Conservation (phyloP, 257 asterid genomes). For the Sherardia arvensis region DNA sequence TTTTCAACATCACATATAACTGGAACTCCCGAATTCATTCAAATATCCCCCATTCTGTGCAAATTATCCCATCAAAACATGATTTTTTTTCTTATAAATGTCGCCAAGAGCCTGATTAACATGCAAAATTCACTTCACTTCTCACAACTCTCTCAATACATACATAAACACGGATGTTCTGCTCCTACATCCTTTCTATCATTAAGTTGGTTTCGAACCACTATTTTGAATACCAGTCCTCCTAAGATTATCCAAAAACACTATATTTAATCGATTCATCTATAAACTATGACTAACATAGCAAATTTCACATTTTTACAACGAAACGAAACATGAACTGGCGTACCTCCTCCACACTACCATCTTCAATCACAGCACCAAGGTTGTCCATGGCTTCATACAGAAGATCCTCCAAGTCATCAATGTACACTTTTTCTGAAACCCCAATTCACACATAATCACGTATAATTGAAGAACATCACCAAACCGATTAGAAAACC, state of each 20-base stretch:
- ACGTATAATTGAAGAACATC: not conserved
- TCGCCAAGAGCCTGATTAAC: not conserved
- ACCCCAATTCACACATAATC: not conserved
- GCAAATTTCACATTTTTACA: too few relatives aligned
- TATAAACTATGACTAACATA: too few relatives aligned
- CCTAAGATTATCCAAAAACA: not conserved
- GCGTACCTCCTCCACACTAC: constrained; percentile 67
- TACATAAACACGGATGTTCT: not conserved
- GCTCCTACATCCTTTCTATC: not conserved
- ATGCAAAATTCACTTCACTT: not conserved
- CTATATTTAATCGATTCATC: not conserved
- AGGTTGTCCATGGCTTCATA: constrained; percentile 57
- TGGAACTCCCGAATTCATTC: not conserved
- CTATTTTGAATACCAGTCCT: not conserved
- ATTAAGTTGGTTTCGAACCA: not conserved
- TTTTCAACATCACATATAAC: not conserved
- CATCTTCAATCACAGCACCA: constrained; percentile 48
- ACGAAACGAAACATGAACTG: not conserved
- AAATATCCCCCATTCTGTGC: not conserved
- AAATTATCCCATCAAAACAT: not conserved
- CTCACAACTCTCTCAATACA: not conserved
- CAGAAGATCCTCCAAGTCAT: constrained; percentile 59
- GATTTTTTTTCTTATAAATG: not conserved
- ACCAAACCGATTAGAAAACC: not conserved
- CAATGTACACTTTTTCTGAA: constrained; percentile 47